These are phyloP conservation scores for Cicer chorassanicum DNA, from an alignment of 306 rosid genomes.

Conservation along the genomic window DNA sequence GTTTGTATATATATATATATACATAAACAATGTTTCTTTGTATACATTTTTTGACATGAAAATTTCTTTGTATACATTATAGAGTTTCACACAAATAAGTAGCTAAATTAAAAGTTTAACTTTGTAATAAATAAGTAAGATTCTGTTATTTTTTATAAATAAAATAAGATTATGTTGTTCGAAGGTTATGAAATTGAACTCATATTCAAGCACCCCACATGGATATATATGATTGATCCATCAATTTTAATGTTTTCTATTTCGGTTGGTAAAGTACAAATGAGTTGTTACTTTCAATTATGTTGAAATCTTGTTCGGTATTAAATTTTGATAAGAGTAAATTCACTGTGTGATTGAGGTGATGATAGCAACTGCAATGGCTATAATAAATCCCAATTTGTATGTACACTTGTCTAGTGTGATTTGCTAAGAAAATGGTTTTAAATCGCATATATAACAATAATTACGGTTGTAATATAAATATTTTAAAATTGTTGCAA, in stretches of 20 bases:
- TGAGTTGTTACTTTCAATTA: conserved; percentile 44
- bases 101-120: not conserved
- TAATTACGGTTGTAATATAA: too few species aligned
- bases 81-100: not conserved
- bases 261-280: conserved; percentile 46
- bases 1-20: not conserved
- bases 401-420: not conserved
- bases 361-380: conserved; percentile 59
- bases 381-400: conserved; percentile 47
- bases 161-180: not conserved
- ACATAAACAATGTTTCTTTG: not conserved
- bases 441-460: too few species aligned
- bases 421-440: conserved; percentile 40
- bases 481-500: too few species aligned
- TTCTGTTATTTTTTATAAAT: not conserved
- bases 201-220: conserved; percentile 15
- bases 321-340: conserved; percentile 37
- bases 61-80: not conserved
- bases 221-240: conserved; percentile 37
- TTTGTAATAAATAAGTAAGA: not conserved
- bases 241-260: conserved; percentile 24
- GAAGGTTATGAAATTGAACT: conserved; percentile 18
- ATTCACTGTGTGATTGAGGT: conserved; percentile 42
- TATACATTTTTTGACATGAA: not conserved
- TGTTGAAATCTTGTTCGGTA: conserved; percentile 40